A percentile compares a stretch with the other conserved stretches of the same genome.
These are phyloP conservation scores for Neopestalotiopsis sp. DNA, from an alignment of 2,329 filamentous ascomycete genomes.

Conservation along the genomic window DNA sequence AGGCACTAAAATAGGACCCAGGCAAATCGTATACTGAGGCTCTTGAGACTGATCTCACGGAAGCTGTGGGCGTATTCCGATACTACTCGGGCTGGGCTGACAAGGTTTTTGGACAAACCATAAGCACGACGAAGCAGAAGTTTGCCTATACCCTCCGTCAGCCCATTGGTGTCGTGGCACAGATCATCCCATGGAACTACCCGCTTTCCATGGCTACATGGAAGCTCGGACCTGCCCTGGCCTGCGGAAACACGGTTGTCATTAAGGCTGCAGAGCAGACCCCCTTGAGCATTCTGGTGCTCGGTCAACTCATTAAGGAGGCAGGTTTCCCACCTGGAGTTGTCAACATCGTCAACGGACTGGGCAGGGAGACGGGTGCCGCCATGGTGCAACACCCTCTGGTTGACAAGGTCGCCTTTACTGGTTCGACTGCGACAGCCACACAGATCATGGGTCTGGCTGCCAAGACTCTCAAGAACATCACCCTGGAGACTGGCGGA, in stretches of 20 bases:
- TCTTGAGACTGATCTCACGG: conserved; percentile 64
- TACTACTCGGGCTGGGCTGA: conserved; percentile 84
- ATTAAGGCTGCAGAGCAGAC: conserved; percentile 73
- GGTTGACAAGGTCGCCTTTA: conserved; percentile 81
- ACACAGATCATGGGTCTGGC: conserved; percentile 79
- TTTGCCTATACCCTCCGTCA: conserved; percentile 78
- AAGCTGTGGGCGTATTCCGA: conserved; percentile 55
- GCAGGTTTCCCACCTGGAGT: conserved; percentile 82
- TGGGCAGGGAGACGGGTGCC: conserved; percentile 70
- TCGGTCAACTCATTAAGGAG: conserved; percentile 71
- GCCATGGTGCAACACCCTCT: conserved; percentile 71
- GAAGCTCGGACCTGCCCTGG: conserved; percentile 77
- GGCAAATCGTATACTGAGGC: conserved; percentile 72
- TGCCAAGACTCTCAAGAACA: conserved; percentile 68
- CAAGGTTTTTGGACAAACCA: conserved; percentile 79
- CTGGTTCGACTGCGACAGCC: conserved; percentile 75
- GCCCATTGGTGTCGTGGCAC: conserved; percentile 75
- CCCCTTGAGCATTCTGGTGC: conserved; percentile 67
- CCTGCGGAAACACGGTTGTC: conserved; percentile 68
- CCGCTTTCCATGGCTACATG: conserved; percentile 70
- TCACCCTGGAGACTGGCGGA: conserved; percentile 71
- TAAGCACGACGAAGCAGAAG: conserved; percentile 71
- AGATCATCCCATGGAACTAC: conserved; percentile 67
- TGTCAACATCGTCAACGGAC: conserved; percentile 77
- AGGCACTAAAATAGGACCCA: background rate